Percentiles rank a stretch among this genome's conserved stretches.
Evolutionary conservation across 345 rosid species (phyloP).

Genomic region (Lumnitzera racemosa): DNA sequence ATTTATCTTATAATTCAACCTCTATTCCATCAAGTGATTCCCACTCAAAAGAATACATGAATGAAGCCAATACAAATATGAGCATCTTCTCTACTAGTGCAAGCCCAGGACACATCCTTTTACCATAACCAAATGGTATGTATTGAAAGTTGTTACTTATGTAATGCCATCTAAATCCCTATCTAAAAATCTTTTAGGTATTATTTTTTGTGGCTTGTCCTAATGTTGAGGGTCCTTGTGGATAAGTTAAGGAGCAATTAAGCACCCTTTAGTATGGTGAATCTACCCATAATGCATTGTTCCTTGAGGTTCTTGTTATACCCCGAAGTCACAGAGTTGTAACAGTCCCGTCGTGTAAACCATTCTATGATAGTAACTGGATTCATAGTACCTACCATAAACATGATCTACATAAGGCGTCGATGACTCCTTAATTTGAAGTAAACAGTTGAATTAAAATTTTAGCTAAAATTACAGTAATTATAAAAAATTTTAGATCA

Average conservation of each 20-base stretch:
- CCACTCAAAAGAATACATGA: conserved; percentile 52
- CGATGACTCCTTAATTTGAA: too few species aligned
- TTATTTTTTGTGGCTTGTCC: conserved; percentile 36
- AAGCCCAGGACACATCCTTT: conserved; percentile 44
- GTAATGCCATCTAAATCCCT: conserved; percentile 16
- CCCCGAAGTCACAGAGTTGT: too few species aligned
- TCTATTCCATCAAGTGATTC: conserved; percentile 20
- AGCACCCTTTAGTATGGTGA: conserved; percentile 33
- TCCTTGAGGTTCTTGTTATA: conserved; percentile 39
- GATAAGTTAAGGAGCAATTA: conserved; percentile 37
- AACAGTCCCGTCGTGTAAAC: too few species aligned
- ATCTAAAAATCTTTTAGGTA: conserved; percentile 36
- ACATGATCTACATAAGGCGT: too few species aligned
- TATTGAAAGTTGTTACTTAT: conserved; percentile 30
- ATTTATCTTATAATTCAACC: conserved; percentile 33
- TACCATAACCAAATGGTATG: conserved; percentile 44
- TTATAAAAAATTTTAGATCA: too few species aligned
- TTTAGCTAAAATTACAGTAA: too few species aligned
- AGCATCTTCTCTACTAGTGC: conserved; percentile 42
- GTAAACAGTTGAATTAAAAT: too few species aligned
- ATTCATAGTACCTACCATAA: too few species aligned
- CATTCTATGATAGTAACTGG: too few species aligned
- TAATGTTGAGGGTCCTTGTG: conserved; percentile 45
- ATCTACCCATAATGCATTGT: conserved; percentile 27
- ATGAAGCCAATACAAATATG: conserved; percentile 23